phyloP scores from a whole-genome alignment of 2,329 filamentous ascomycete genomes.

The Pezizomycotina sp. region DNA sequence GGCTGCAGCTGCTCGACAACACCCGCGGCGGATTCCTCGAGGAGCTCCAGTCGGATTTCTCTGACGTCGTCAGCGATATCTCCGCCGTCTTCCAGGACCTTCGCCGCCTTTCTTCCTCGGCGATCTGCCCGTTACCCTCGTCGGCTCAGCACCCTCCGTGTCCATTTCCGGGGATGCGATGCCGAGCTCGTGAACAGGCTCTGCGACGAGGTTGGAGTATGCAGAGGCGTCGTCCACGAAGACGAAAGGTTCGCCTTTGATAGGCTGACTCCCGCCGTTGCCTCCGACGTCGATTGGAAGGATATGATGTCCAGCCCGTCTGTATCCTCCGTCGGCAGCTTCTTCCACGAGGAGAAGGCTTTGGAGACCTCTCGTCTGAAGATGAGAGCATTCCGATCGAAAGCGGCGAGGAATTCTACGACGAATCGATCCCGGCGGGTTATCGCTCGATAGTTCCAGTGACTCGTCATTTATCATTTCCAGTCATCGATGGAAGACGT shows the following conservation, averaged over 20 bases:
- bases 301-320: slow-evolving; percentile 15
- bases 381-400: background rate
- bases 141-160: slow-evolving; percentile 47
- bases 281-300: slow-evolving; percentile 11
- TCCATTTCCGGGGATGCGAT: slow-evolving; percentile 86
- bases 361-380: background rate
- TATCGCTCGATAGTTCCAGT: background rate
- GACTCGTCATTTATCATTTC: no score
- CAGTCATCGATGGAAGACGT: no score
- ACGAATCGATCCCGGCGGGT: background rate
- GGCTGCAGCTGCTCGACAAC: slow-evolving; percentile 50
- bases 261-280: slow-evolving; percentile 8
- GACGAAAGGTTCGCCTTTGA: slow-evolving; percentile 37
- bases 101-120: slow-evolving; percentile 59
- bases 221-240: slow-evolving; percentile 60
- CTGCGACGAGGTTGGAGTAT: slow-evolving; percentile 73
- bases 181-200: slow-evolving; percentile 62
- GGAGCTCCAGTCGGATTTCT: slow-evolving; percentile 72
- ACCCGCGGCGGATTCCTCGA: slow-evolving; percentile 51
- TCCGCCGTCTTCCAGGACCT: slow-evolving; percentile 66
- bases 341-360: background rate
- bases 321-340: background rate
- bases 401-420: background rate
- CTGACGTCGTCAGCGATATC: slow-evolving; percentile 68
- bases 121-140: slow-evolving; percentile 64